These are phyloP conservation scores for Yamadazyma diddensiae DNA, from an alignment of 1,139 yeast species.

Conservation along the genomic window DNA sequence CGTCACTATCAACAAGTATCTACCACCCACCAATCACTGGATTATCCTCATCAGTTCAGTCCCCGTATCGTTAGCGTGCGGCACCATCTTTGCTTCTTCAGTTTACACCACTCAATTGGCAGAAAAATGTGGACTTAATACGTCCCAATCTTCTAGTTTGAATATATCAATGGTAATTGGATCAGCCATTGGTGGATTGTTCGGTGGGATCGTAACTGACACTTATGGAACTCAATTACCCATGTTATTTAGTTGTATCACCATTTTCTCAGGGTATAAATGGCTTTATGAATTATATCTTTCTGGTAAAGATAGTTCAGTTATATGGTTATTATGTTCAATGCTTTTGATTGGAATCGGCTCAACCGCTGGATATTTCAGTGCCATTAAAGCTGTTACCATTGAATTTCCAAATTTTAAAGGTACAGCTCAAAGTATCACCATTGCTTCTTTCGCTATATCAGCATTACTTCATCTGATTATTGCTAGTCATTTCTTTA, in stretches of 20 bases:
- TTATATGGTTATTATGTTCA: constrained; percentile 20
- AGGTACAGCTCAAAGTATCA: constrained; percentile 35
- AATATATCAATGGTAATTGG: constrained; percentile 32
- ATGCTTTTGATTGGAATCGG: constrained; percentile 35
- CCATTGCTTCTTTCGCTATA: constrained; percentile 41
- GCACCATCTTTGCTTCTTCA: constrained; percentile 33
- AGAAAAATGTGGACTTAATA: constrained; percentile 25
- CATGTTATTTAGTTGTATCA: constrained; percentile 24
- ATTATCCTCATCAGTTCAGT: constrained; percentile 22
- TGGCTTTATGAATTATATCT: constrained; percentile 24
- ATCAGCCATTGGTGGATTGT: constrained; percentile 30
- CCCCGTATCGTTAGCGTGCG: constrained; percentile 33
- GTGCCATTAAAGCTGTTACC: constrained; percentile 34
- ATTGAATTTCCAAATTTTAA: constrained; percentile 29
- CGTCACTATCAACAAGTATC: constrained; percentile 17
- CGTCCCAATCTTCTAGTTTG: constrained; percentile 28
- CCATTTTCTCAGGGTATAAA: constrained; percentile 25
- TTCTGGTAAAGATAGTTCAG: constrained; percentile 17
- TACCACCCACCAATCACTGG: constrained; percentile 30
- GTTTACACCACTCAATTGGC: constrained; percentile 34
- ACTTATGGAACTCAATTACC: constrained; percentile 34
- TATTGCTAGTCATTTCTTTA: constrained; percentile 20
- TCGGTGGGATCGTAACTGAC: constrained; percentile 33
- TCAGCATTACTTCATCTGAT: constrained; percentile 27
- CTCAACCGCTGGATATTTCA: constrained; percentile 32